These are phyloP conservation scores for Skeletonema potamos DNA, from an alignment of 108 stramenopile species.

Conservation along the genomic window DNA sequence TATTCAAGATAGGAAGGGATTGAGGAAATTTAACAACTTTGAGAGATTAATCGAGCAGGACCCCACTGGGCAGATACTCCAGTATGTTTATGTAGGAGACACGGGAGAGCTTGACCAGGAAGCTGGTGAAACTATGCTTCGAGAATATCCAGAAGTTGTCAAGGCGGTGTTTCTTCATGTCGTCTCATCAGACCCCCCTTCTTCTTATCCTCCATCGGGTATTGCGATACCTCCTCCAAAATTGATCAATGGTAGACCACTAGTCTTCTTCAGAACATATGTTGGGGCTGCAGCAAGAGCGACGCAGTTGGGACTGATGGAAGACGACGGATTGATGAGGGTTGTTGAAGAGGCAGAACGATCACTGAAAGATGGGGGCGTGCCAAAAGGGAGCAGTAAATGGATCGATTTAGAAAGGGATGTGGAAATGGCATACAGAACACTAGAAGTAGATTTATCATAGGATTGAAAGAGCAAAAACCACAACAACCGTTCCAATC, in stretches of 20 bases:
- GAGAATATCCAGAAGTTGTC: constrained; percentile 88
- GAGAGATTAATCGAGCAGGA: constrained; percentile 83
- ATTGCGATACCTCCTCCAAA: constrained; percentile 61
- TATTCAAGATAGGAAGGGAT: constrained; percentile 84
- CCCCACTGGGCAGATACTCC: constrained; percentile 76
- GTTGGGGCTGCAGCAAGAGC: constrained; percentile 91
- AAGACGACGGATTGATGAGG: constrained; percentile 65
- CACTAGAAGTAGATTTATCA: constrained; percentile 25
- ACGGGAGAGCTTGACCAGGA: constrained; percentile 93
- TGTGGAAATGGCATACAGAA: constrained; percentile 44
- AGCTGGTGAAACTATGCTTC: constrained; percentile 89
- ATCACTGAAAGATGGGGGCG: constrained; percentile 36
- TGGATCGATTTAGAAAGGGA: constrained; percentile 74
- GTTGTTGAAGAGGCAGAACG: constrained; percentile 70
- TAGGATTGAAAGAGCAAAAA: neutral
- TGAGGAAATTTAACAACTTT: constrained; percentile 89
- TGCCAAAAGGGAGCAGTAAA: constrained; percentile 63
- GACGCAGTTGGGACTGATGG: constrained; percentile 79
- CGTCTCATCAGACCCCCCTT: constrained; percentile 58
- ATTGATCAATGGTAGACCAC: constrained; percentile 86
- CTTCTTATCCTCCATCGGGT: constrained; percentile 36
- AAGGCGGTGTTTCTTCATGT: constrained; percentile 92
- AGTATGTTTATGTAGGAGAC: constrained; percentile 94
- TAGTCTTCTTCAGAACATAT: constrained; percentile 93
- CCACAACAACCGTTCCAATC: neutral